A percentile compares a stretch with the other conserved stretches of the same genome.
Evolutionary conservation across 1,284 basidiomycete species (phyloP).

Genomic region (Omphalotus olearius): DNA sequence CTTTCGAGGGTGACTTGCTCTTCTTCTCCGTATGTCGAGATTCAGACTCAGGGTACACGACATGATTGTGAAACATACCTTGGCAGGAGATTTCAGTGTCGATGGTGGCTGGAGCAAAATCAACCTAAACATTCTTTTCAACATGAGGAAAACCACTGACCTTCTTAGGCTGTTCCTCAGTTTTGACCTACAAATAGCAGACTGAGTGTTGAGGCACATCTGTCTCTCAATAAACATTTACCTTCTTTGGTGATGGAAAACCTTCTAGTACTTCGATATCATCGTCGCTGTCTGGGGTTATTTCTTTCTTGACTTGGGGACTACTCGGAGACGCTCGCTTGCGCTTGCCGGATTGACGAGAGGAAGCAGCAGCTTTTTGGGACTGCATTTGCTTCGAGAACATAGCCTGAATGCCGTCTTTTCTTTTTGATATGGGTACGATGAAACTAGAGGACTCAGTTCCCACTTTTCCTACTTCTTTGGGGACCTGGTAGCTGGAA

Average conservation of each 20-base stretch:
- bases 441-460: conserved; percentile 81
- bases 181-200: background rate
- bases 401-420: conserved; percentile 88
- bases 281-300: background rate
- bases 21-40: too few relatives aligned
- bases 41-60: too few relatives aligned
- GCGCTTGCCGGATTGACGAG: conserved; percentile 5
- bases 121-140: background rate
- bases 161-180: background rate
- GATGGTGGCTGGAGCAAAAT: background rate
- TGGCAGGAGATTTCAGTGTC: background rate
- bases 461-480: conserved; percentile 90
- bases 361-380: conserved; percentile 10
- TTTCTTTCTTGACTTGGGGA: background rate
- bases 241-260: conserved; percentile 7
- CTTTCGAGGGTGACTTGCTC: too few relatives aligned
- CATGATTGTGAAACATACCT: too few relatives aligned
- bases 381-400: conserved; percentile 61
- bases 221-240: background rate
- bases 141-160: background rate
- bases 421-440: conserved; percentile 72
- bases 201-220: background rate
- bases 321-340: conserved; percentile 3
- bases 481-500: conserved; percentile 79
- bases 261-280: conserved; percentile 8